These are phyloP conservation scores for Diddensiella santjacobensis DNA, from an alignment of 805 yeast species.

Conservation along the genomic window DNA sequence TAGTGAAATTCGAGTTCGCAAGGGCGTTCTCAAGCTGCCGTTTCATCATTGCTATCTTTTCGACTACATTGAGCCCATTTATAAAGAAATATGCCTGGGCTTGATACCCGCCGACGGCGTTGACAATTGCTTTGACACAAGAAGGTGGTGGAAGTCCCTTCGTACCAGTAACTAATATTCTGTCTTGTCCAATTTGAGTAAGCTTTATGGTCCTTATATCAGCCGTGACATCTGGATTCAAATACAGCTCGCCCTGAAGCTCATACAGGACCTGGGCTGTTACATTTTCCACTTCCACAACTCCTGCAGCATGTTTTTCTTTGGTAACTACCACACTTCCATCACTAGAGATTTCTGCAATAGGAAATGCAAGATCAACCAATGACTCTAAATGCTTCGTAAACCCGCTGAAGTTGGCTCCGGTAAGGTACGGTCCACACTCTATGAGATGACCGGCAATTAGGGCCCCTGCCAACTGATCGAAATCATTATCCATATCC, in stretches of 20 bases:
- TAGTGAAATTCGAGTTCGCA: background rate
- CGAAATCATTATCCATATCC: slow-evolving; percentile 13
- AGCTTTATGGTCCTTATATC: slow-evolving; percentile 6
- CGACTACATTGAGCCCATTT: background rate
- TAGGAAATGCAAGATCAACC: background rate
- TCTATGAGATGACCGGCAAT: slow-evolving; percentile 28
- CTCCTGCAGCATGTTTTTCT: background rate
- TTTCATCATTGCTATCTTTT: background rate
- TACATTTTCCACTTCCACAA: background rate
- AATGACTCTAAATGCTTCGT: slow-evolving; percentile 1
- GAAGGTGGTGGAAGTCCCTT: background rate
- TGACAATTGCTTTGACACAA: background rate
- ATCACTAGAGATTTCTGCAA: background rate
- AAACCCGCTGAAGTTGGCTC: slow-evolving; percentile 26
- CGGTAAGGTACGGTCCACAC: slow-evolving; percentile 24
- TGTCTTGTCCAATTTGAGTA: background rate
- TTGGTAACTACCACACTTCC: background rate
- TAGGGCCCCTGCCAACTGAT: slow-evolving; percentile 24
- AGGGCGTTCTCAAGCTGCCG: background rate
- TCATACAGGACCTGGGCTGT: slow-evolving; percentile 26
- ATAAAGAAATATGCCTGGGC: background rate
- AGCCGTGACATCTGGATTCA: slow-evolving; percentile 27
- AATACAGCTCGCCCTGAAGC: slow-evolving; percentile 27
- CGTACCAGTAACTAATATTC: background rate
- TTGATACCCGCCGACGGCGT: background rate